Evolutionary conservation across 768 basidiomycete species (phyloP), one percentile per base, ranked within the genome.

Genomic region (Dictyophora rubrovolvata): DNA sequence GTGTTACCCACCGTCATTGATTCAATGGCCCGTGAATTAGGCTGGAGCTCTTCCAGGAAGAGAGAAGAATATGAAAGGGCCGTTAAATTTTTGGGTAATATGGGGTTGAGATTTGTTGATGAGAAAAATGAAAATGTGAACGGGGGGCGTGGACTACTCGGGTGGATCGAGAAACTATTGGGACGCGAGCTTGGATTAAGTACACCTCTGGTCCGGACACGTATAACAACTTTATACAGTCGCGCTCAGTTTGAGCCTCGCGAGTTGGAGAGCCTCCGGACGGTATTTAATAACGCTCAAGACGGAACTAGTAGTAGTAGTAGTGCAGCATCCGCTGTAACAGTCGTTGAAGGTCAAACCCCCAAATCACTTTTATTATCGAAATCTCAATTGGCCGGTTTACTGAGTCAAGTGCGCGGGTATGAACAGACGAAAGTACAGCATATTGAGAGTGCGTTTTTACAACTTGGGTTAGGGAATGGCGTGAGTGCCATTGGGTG

Each of bases 1-100:
- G 83, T 87, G 0, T 83, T 99, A 54, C 93, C 94, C 2, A 79
- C 80, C 33, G 86, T 99, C 53, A 84, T 95, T 61, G 89, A 91
- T 60, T 87, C 96, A 70, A 95, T 97, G 93, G 81, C 82, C 5
- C 79, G 79, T 16, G 93, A 97, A 68, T 79, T 94, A 6, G 75
- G 77, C 12, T 99, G 95, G 95, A 77, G 79, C 61, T 69, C 72
- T 23, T 64, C 74, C 16, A 79, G 85, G 65, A 80, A 83, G 64
- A 70, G 73, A 55, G 65, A 72, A 57, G 88, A 97, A 70, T 74
- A 86, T 57, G 71, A 74, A 34, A 68, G 71, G 3, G 82, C 84
- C 0, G 75, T 86, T 18, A 70, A 68, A 48, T 95, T 91, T 74
- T 77, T 96, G 46, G 77, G 75, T 60, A 86, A 81, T 64, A 97